phyloP scores from a whole-genome alignment of 2,329 filamentous ascomycete genomes.

The Cyphellophora attinorum region DNA sequence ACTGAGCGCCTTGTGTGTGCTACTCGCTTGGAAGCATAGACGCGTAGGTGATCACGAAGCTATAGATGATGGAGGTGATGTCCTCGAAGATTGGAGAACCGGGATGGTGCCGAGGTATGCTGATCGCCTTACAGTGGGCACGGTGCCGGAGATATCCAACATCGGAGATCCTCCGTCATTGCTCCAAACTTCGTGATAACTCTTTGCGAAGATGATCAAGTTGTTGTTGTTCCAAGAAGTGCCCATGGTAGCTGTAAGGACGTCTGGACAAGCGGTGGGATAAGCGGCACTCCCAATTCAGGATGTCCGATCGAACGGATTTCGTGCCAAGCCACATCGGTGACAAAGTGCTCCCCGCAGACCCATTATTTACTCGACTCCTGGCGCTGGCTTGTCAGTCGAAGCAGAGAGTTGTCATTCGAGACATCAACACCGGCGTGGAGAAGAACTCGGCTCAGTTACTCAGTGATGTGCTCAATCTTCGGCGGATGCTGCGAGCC shows the following conservation, averaged over 20 bases:
- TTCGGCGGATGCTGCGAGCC: slow-evolving; percentile 18
- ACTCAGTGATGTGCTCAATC: slow-evolving; percentile 22
- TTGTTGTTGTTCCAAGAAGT: slow-evolving; percentile 2
- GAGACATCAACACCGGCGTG: slow-evolving; percentile 23
- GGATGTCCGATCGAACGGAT: slow-evolving; percentile 18
- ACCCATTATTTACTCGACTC: slow-evolving; percentile 24
- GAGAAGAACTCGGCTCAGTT: slow-evolving; percentile 25
- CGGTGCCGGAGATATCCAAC: no score
- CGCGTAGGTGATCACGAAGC: no score
- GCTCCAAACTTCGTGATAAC: slow-evolving; percentile 1
- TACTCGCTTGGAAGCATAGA: no score
- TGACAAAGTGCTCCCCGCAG: slow-evolving; percentile 23
- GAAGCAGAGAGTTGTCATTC: slow-evolving; percentile 20
- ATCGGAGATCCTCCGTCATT: no score
- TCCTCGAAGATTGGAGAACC: no score
- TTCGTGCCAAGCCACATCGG: slow-evolving; percentile 22
- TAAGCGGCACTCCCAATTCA: background rate
- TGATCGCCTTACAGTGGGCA: no score
- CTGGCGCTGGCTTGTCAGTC: slow-evolving; percentile 22
- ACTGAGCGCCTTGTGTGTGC: no score
- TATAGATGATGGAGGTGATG: no score
- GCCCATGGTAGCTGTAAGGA: background rate
- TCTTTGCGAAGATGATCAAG: background rate
- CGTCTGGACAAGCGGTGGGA: background rate
- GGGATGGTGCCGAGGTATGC: no score